Conservation (phyloP, 805 yeast genomes). For the Brettanomyces naardenensis region DNA sequence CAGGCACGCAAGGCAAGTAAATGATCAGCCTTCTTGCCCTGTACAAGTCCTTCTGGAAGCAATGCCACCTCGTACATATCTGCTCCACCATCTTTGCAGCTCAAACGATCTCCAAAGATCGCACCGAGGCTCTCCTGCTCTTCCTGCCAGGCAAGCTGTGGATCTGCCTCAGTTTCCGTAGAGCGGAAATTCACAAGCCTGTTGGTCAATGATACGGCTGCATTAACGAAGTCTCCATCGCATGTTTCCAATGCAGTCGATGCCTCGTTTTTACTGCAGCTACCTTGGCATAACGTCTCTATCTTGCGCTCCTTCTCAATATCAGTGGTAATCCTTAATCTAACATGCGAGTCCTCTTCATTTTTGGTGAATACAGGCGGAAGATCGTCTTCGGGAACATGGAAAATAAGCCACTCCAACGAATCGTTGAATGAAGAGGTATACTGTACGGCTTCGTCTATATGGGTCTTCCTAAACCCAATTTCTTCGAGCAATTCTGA, state of each 20-base stretch:
- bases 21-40: conserved; percentile 13
- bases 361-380: conserved; percentile 58
- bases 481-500: conserved; percentile 25
- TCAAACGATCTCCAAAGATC: conserved; percentile 34
- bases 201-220: conserved; percentile 45
- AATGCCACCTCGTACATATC: conserved; percentile 28
- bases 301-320: conserved; percentile 49
- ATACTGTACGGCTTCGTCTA: conserved; percentile 62
- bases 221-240: conserved; percentile 36
- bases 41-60: conserved; percentile 23
- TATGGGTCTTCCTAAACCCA: conserved; percentile 67
- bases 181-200: conserved; percentile 15
- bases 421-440: conserved; percentile 41
- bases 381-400: conserved; percentile 90
- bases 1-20: conserved; percentile 31
- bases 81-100: conserved; percentile 30
- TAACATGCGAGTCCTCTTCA: conserved; percentile 48
- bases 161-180: conserved; percentile 7
- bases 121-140: conserved; percentile 63
- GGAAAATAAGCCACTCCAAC: conserved; percentile 73
- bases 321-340: conserved; percentile 46
- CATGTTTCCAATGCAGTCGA: conserved; percentile 36
- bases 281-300: conserved; percentile 54
- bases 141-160: conserved; percentile 51
- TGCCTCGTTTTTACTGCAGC: conserved; percentile 62